Conservation (phyloP, 2,329 filamentous ascomycete genomes). For the Trichoderma koningiopsis region DNA sequence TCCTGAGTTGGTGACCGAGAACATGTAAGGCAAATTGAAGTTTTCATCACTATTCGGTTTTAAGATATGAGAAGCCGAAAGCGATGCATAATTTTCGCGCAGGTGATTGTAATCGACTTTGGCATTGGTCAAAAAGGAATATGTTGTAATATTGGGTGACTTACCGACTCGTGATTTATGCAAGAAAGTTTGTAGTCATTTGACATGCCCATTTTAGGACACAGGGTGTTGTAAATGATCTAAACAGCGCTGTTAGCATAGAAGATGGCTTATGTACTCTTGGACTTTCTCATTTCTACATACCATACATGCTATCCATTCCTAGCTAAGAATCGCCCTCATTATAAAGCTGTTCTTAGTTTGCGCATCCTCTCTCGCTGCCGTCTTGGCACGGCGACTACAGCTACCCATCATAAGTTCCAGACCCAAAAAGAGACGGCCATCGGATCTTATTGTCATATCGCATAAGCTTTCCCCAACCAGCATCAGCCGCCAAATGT, state of each 20-base stretch:
- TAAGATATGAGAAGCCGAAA: neutral
- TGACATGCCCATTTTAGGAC: neutral
- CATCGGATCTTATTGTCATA: neutral
- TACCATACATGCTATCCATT: neutral
- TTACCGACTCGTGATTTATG: neutral
- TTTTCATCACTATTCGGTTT: neutral
- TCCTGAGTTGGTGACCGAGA: slow-evolving; percentile 14
- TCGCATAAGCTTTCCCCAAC: slow-evolving; percentile 9
- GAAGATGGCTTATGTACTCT: neutral
- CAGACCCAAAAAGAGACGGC: neutral
- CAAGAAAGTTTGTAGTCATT: neutral
- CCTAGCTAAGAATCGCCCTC: neutral
- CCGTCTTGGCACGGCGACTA: neutral
- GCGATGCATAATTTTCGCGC: neutral
- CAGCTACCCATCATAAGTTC: neutral
- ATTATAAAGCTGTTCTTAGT: neutral
- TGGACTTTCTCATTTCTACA: too few relatives aligned
- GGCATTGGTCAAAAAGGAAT: neutral
- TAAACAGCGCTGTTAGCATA: neutral
- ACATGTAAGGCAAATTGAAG: too few relatives aligned
- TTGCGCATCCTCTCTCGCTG: neutral
- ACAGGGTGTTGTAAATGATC: neutral
- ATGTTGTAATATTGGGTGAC: neutral
- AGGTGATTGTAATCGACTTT: neutral
- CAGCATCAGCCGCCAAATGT: neutral